Evolutionary conservation across 768 basidiomycete species (phyloP), one percentile per base, ranked within the genome.

Genomic region (Boletus eberwhitei): DNA sequence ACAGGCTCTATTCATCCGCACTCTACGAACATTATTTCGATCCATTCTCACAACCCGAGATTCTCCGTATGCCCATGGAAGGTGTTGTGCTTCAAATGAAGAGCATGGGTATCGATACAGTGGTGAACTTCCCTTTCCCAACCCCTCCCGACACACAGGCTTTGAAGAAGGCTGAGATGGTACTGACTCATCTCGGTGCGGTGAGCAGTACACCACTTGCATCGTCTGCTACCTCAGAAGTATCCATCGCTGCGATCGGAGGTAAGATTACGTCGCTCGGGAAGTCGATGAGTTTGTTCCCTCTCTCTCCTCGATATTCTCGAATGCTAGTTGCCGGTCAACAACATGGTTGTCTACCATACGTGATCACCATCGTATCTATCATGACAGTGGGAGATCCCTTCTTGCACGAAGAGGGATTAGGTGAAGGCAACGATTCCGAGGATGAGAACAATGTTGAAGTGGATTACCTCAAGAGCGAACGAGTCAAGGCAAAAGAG

Each of bases 51-150:
- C 75, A 83, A 54, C 97, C 97, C 2, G 97, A 99, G 70, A 95
- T 98, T 52, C 79, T 93, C 41, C 88, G 95, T 22, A 93, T 91
- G 76, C 95, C 97, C 0, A 96, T 98, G 61, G 97, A 98, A 63
- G 95, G 94, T 2, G 87, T 98, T 22, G 90, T 98, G 9, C 77
- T 98, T 32, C 95, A 98, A 71, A 98, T 99, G 96, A 99, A 99
- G 77, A 87, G 85, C 70, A 98, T 99, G 94, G 92, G 96, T 66
- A 96, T 99, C 54, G 94, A 98, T 64, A 80, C 92, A 1, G 93
- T 98, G 37, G 79, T 92, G 62, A 98, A 98, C 74, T 99, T 99
- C 71, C 97, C 97, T 16, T 98, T 98, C 73, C 97, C 97, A 1
- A 98, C 97, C 0, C 88, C 96, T 14, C 97, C 97, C 0, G 91